These are phyloP conservation scores for Beta macrorhiza DNA, from an alignment of 179 eudicot species.

Conservation along the genomic window DNA sequence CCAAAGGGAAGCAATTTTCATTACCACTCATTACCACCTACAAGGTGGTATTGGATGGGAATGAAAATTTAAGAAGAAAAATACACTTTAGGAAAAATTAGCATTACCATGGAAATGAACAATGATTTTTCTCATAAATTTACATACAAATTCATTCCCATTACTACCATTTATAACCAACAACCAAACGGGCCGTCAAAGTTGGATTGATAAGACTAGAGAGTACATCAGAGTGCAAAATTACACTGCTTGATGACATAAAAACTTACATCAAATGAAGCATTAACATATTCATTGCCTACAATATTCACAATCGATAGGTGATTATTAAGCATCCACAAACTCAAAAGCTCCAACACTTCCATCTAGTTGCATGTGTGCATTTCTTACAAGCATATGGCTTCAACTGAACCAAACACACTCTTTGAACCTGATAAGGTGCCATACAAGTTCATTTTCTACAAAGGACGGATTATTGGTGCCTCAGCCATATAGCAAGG, in stretches of 20 bases:
- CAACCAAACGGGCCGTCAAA: too few species aligned
- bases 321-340: slow-evolving; percentile 27
- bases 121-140: too few species aligned
- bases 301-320: slow-evolving; percentile 37
- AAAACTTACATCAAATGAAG: slow-evolving; percentile 31
- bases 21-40: too few species aligned
- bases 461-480: slow-evolving; percentile 17
- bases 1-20: too few species aligned
- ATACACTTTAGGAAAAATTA: too few species aligned
- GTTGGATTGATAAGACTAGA: slow-evolving; percentile 19
- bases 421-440: neutral
- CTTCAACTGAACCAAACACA: slow-evolving; percentile 13
- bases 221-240: slow-evolving; percentile 35
- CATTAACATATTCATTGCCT: slow-evolving; percentile 33
- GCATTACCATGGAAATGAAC: too few species aligned
- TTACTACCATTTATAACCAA: too few species aligned
- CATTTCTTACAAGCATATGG: slow-evolving; percentile 30
- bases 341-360: slow-evolving; percentile 28
- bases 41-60: too few species aligned
- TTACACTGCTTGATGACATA: slow-evolving; percentile 36
- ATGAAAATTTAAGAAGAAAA: too few species aligned
- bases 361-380: slow-evolving; percentile 25
- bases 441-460: slow-evolving; percentile 17
- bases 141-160: too few species aligned
- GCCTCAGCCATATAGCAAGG: slow-evolving; percentile 6